Percentiles rank a stretch among this genome's conserved stretches.
Conservation (phyloP, 2,329 filamentous ascomycete species). For the Pseudocercospora fijiensis region DNA sequence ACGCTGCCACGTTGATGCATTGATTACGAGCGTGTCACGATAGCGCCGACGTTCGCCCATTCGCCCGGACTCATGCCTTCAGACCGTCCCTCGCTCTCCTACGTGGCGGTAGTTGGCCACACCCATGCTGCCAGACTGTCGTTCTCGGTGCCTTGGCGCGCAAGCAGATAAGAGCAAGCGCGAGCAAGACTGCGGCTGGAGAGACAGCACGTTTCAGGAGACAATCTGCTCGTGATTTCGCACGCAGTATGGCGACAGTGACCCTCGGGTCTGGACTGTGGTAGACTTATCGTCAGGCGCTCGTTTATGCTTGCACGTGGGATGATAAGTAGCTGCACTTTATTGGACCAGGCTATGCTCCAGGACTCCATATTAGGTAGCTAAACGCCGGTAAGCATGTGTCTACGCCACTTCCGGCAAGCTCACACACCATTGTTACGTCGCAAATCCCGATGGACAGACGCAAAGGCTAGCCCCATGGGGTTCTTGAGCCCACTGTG, state of each 20-base stretch:
- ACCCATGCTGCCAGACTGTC: background rate
- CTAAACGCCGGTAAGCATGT: conserved; percentile 8
- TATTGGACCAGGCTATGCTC: conserved; percentile 10
- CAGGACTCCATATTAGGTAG: conserved; percentile 18
- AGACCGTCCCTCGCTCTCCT: background rate
- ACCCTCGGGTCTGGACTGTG: background rate
- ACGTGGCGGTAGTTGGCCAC: background rate
- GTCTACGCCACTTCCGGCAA: conserved; percentile 7
- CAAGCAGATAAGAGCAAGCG: background rate
- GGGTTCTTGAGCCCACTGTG: conserved; percentile 16
- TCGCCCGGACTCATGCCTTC: background rate
- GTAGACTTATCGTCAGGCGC: conserved; percentile 4
- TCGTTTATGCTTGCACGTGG: background rate
- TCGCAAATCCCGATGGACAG: conserved; percentile 3
- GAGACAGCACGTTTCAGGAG: conserved; percentile 3
- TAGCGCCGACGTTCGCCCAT: background rate
- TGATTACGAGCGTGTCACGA: background rate
- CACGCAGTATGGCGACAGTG: conserved; percentile 13
- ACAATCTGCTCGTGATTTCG: conserved; percentile 8
- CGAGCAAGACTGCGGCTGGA: background rate
- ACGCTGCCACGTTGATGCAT: background rate
- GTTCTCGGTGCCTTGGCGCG: background rate
- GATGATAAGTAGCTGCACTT: background rate
- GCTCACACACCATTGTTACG: conserved; percentile 7
- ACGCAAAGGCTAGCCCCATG: conserved; percentile 21